Percentiles rank a stretch among this genome's conserved stretches.
These are phyloP conservation scores for Hibiscus syriacus DNA, from an alignment of 345 rosid species.

Conservation along the genomic window DNA sequence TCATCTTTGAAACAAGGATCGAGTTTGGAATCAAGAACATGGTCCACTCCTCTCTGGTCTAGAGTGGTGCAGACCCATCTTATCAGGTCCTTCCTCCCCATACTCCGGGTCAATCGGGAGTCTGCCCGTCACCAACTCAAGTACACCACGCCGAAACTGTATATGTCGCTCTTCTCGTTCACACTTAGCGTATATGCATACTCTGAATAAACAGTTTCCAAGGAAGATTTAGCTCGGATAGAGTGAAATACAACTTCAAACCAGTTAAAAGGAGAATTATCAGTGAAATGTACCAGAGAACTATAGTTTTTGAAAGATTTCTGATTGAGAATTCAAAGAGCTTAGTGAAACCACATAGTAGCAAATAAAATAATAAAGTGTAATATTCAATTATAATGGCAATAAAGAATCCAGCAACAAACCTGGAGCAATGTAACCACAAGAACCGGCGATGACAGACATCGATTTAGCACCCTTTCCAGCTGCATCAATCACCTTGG, in stretches of 20 bases:
- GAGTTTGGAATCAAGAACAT: slow-evolving; percentile 70
- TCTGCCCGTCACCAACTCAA: slow-evolving; percentile 87
- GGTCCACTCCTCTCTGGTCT: slow-evolving; percentile 73
- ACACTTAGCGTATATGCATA: slow-evolving; percentile 95
- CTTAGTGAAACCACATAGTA: background rate
- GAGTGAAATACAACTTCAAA: background rate
- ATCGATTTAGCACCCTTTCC: slow-evolving; percentile 78
- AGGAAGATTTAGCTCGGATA: background rate
- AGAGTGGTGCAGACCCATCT: slow-evolving; percentile 85
- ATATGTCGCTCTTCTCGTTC: slow-evolving; percentile 96
- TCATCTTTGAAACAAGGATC: slow-evolving; percentile 84
- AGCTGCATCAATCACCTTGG: slow-evolving; percentile 65
- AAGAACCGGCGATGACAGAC: slow-evolving; percentile 95
- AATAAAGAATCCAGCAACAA: slow-evolving; percentile 12
- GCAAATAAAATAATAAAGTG: background rate
- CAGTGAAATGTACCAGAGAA: too few relatives aligned
- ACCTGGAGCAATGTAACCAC: slow-evolving; percentile 99
- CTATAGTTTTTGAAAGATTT: background rate
- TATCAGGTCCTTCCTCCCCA: slow-evolving; percentile 84
- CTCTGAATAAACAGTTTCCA: slow-evolving; percentile 39
- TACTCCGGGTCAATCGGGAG: slow-evolving; percentile 72
- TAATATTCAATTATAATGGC: background rate
- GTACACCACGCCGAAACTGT: slow-evolving; percentile 97
- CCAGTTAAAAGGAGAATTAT: too few relatives aligned
- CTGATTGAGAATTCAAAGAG: background rate